Conservation (phyloP, 148 eudicot species). For the Rhododendron henanense region DNA sequence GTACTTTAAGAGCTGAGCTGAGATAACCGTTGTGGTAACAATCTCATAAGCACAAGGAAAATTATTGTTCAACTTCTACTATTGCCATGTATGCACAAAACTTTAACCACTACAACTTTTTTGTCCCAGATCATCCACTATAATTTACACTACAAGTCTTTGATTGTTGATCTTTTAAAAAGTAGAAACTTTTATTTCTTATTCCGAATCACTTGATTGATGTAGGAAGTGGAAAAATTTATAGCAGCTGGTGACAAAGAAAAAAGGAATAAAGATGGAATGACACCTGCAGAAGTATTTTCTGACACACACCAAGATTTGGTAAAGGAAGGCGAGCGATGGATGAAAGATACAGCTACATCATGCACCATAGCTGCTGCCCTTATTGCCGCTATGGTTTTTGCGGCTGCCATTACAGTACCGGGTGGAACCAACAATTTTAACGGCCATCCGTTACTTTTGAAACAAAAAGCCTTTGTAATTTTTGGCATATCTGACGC, state of each 20-base stretch:
- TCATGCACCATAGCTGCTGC: not conserved
- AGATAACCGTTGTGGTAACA: too few species aligned
- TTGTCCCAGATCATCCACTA: too few species aligned
- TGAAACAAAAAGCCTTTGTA: too few species aligned
- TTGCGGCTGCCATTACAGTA: not conserved
- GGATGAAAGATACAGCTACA: not conserved
- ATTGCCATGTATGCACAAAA: too few species aligned
- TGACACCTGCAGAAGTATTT: not conserved
- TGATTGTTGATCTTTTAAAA: too few species aligned
- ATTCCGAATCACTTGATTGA: not conserved
- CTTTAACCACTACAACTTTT: too few species aligned
- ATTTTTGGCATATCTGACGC: too few species aligned
- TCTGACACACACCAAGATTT: not conserved
- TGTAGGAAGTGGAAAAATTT: not conserved
- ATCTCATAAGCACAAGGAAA: too few species aligned
- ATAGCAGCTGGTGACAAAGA: not conserved
- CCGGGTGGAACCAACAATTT: not conserved
- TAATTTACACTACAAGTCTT: too few species aligned
- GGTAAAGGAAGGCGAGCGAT: not conserved
- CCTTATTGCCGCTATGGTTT: not conserved
- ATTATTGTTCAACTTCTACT: too few species aligned
- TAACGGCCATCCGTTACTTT: not conserved
- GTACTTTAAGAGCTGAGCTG: too few species aligned
- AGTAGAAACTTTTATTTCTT: too few species aligned
- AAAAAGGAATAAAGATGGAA: not conserved